A percentile compares a stretch with the other conserved stretches of the same genome.
These are phyloP conservation scores for Dioszegia aurantiaca DNA, from an alignment of 768 basidiomycete genomes.

Conservation along the genomic window DNA sequence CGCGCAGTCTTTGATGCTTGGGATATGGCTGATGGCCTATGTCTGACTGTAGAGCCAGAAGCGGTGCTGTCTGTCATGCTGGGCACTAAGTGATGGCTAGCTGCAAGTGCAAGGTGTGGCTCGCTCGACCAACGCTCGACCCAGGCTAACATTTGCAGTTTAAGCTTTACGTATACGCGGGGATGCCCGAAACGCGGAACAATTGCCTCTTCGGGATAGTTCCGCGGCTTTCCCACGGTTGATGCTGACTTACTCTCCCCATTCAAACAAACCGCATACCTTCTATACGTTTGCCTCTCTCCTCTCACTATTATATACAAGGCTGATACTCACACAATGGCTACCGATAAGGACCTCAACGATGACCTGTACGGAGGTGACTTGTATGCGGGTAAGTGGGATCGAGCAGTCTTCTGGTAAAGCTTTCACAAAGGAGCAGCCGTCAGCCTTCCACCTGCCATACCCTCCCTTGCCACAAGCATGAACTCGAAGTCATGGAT, in stretches of 20 bases:
- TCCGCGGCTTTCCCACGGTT: too few relatives aligned
- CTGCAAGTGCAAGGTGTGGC: too few relatives aligned
- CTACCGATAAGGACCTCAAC: conserved; percentile 55
- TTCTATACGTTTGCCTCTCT: neutral
- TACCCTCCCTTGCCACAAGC: too few relatives aligned
- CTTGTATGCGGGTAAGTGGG: conserved; percentile 35
- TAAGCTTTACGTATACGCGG: neutral
- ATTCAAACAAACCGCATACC: neutral
- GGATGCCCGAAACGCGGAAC: neutral
- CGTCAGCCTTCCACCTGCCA: neutral
- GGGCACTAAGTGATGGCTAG: neutral
- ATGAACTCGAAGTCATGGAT: too few relatives aligned
- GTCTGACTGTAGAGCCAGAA: neutral
- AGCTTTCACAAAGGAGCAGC: too few relatives aligned
- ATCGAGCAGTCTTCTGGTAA: neutral
- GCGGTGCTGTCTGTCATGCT: neutral
- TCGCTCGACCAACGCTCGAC: too few relatives aligned
- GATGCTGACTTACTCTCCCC: neutral
- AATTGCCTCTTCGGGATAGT: neutral
- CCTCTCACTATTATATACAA: neutral
- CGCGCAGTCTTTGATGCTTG: neutral
- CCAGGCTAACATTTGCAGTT: too few relatives aligned
- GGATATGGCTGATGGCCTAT: neutral
- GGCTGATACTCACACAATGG: conserved; percentile 22
- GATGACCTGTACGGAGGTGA: conserved; percentile 85